phyloP scores from a whole-genome alignment of 139 green algal species.

The Chlorella vulgaris region DNA sequence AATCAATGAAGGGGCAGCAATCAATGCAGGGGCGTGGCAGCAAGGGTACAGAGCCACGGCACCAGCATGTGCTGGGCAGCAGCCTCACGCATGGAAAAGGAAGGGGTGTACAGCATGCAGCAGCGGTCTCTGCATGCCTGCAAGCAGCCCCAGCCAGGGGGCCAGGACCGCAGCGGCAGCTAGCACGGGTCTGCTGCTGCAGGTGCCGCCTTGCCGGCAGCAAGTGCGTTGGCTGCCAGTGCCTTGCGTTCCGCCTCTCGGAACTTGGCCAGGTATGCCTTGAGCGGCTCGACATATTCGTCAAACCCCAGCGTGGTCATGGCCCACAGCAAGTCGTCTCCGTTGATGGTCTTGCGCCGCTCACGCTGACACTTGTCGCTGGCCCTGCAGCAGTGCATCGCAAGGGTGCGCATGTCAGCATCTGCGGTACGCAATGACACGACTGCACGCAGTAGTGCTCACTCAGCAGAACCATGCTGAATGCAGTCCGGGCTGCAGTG shows the following conservation, averaged over 20 bases:
- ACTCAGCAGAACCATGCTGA: background rate
- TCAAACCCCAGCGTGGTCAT: conserved; percentile 98
- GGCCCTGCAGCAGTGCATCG: conserved; percentile 69
- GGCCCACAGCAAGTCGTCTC: conserved; percentile 98
- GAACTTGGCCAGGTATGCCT: conserved; percentile 95
- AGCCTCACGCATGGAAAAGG: background rate
- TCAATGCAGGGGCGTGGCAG: too few relatives aligned
- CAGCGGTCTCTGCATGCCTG: too few relatives aligned
- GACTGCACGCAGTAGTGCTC: background rate
- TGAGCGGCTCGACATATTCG: conserved; percentile 96
- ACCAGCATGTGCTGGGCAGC: too few relatives aligned
- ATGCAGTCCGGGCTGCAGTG: background rate
- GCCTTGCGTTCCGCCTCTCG: conserved; percentile 73
- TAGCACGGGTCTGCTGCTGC: background rate
- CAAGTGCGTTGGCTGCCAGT: background rate
- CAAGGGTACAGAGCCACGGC: too few relatives aligned
- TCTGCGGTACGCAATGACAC: background rate
- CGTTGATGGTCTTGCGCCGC: conserved; percentile 99
- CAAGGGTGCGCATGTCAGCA: background rate
- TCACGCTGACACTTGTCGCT: conserved; percentile 98
- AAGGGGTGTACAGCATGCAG: background rate
- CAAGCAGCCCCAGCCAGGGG: too few relatives aligned
- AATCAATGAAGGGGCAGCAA: too few relatives aligned
- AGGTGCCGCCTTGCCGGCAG: too few relatives aligned
- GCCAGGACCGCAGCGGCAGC: too few relatives aligned